Percentiles rank a stretch among this genome's conserved stretches.
Evolutionary conservation across 2,329 filamentous ascomycete genomes (phyloP).

Genomic region (Trichoderma sp.): DNA sequence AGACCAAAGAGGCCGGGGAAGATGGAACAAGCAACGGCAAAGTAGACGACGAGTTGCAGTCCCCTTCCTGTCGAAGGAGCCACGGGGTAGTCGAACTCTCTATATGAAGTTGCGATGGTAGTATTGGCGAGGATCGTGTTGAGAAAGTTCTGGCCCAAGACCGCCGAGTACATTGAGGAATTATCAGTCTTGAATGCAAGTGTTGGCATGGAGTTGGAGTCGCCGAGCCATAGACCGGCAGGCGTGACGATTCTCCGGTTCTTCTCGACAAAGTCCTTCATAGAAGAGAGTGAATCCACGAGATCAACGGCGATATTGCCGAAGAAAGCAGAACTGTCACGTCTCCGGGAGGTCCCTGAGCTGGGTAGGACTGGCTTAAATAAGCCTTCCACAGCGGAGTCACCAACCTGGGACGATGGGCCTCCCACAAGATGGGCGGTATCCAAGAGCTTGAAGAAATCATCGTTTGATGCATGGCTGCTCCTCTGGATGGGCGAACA

Average conservation of each 20-base stretch:
- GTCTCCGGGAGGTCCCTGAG: constrained; percentile 24
- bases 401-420: constrained; percentile 32
- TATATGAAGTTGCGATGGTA: constrained; percentile 68
- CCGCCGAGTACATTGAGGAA: constrained; percentile 49
- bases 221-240: constrained; percentile 74
- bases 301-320: constrained; percentile 30
- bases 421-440: constrained; percentile 33
- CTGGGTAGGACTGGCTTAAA: constrained; percentile 29
- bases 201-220: constrained; percentile 58
- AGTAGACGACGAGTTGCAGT: constrained; percentile 75
- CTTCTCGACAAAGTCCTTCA: constrained; percentile 63
- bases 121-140: constrained; percentile 64
- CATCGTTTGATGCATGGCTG: constrained; percentile 24
- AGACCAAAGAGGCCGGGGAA: constrained; percentile 82
- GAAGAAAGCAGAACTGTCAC: constrained; percentile 8
- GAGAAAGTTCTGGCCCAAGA: constrained; percentile 64
- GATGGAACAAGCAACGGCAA: constrained; percentile 72
- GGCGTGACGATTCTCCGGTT: constrained; percentile 70
- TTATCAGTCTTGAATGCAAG: constrained; percentile 69
- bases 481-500: constrained; percentile 45
- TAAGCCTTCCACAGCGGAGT: constrained; percentile 24
- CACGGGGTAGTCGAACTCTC: constrained; percentile 72
- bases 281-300: constrained; percentile 60
- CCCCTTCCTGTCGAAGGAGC: constrained; percentile 66
- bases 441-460: constrained; percentile 33